Base-by-base conservation (phyloP, 2,329 filamentous ascomycete species). In the Dothidotthia symphoricarpi region DNA sequence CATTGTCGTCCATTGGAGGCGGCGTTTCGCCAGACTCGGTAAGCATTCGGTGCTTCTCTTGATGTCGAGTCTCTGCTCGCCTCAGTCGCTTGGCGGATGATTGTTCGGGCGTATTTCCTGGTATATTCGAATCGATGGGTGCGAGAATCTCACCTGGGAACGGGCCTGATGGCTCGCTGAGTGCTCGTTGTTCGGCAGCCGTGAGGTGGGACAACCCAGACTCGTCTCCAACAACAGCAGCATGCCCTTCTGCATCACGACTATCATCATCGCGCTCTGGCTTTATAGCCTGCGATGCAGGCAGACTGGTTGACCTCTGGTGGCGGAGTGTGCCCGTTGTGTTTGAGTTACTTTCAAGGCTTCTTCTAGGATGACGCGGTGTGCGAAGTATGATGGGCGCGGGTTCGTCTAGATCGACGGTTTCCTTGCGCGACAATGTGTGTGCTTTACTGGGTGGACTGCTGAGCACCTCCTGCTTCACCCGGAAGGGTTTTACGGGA, bases 321-420 rank as follows among this genome's bases (percentile, higher is more conserved):
- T 56, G 48, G n/a, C 37, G 55, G 26, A 55, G 28, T 26, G 32
- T 43, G 11, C 49, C 49, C 2, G 42, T 45, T 0, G 24, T 15
- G n/a, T 45, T 42, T 3, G 48, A 38, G 24, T 52, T 42, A n/a
- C 37, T 42, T 2, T 33, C 39, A 12, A 34, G 28, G 4, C 17
- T 27, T 16, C 43, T 49, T 15, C 35, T 36, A 24, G 41, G 17
- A n/a, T 47, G 45, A 8, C 43, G 49, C 9, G 69, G 66, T 5
- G 67, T 70, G 10, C 48, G 39, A 11, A 61, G 46, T 10, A 63
- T 43, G 16, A 45, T 46, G 11, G 53, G 49, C 2, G 53, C 53
- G 6, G 67, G 41, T 12, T 63, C 63, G 42, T 75, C 72, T 3
- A 75, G 59, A 49, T 75, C 72, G 22, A 73, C 66, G 2, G 68